Percentiles rank a stretch among this genome's conserved stretches.
Conservation (phyloP, 768 basidiomycete genomes). For the Cystobasidium ongulense region DNA sequence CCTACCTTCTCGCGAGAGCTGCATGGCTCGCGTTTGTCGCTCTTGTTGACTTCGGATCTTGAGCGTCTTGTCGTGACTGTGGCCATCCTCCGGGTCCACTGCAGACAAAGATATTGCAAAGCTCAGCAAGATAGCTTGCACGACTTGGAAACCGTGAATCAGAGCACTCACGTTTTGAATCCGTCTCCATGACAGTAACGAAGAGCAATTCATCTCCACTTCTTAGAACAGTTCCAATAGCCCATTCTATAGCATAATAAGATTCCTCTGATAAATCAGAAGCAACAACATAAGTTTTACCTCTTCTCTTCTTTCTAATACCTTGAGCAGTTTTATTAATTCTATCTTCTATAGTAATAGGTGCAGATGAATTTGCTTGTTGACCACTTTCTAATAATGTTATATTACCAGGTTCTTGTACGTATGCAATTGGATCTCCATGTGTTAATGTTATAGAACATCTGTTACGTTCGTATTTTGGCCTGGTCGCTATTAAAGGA, state of each 20-base stretch:
- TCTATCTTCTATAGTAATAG: slow-evolving; percentile 49
- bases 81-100: slow-evolving; percentile 39
- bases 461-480: slow-evolving; percentile 78
- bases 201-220: slow-evolving; percentile 87
- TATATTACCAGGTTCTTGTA: not conserved
- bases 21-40: slow-evolving; percentile 44
- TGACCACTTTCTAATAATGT: not conserved
- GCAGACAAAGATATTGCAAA: no score
- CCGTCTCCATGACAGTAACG: slow-evolving; percentile 86
- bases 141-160: no score
- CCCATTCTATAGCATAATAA: slow-evolving; percentile 94
- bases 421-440: slow-evolving; percentile 45
- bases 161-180: slow-evolving; percentile 61
- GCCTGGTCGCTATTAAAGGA: slow-evolving; percentile 48
- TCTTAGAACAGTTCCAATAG: slow-evolving; percentile 81
- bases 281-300: slow-evolving; percentile 68
- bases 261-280: slow-evolving; percentile 93
- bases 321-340: slow-evolving; percentile 5
- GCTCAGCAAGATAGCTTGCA: no score
- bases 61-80: slow-evolving; percentile 48
- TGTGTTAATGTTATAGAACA: slow-evolving; percentile 84
- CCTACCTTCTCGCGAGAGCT: slow-evolving; percentile 15
- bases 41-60: slow-evolving; percentile 89
- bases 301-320: slow-evolving; percentile 50
- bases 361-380: slow-evolving; percentile 37